These are phyloP conservation scores for Quambalaria eucalypti DNA, from an alignment of 1,284 basidiomycete genomes.

Conservation along the genomic window DNA sequence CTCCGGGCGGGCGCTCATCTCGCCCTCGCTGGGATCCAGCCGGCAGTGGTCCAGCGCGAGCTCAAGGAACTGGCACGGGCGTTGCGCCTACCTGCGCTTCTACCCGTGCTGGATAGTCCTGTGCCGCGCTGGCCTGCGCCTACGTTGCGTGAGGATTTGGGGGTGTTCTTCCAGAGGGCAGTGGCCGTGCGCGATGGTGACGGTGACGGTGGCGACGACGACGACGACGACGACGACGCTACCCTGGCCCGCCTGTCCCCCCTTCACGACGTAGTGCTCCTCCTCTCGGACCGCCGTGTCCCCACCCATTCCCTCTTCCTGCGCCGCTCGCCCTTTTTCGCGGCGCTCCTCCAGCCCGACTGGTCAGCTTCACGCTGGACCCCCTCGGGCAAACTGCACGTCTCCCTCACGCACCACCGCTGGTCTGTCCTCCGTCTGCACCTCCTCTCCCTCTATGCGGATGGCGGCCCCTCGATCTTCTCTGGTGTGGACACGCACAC, in stretches of 20 bases:
- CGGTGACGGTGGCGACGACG: too few species aligned
- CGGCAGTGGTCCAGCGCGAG: conserved; percentile 54
- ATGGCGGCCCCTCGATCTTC: conserved; percentile 65
- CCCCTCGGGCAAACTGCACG: conserved; percentile 53
- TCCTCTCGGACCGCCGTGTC: conserved; percentile 63
- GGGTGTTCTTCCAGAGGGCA: conserved; percentile 49
- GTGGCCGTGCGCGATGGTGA: too few species aligned
- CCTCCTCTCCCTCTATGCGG: conserved; percentile 69
- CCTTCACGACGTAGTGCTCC: conserved; percentile 64
- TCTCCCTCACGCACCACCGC: conserved; percentile 66
- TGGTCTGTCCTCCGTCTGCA: conserved; percentile 72
- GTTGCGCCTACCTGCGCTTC: conserved; percentile 51
- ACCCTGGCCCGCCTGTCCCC: conserved; percentile 12
- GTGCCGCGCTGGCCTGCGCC: conserved; percentile 47
- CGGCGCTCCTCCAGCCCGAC: conserved; percentile 70
- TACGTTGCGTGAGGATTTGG: conserved; percentile 54
- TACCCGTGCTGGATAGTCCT: conserved; percentile 47
- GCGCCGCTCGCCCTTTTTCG: conserved; percentile 74
- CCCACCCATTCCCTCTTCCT: conserved; percentile 66
- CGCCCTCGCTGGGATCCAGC: conserved; percentile 57
- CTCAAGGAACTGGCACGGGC: conserved; percentile 56
- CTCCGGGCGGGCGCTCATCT: conserved; percentile 52
- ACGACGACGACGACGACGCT: too few species aligned
- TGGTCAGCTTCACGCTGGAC: conserved; percentile 66
- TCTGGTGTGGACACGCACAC: conserved; percentile 47